Evolutionary conservation across 768 basidiomycete genomes (phyloP), one percentile per base, ranked within the genome.

Genomic region (Tubosaeta sp.): DNA sequence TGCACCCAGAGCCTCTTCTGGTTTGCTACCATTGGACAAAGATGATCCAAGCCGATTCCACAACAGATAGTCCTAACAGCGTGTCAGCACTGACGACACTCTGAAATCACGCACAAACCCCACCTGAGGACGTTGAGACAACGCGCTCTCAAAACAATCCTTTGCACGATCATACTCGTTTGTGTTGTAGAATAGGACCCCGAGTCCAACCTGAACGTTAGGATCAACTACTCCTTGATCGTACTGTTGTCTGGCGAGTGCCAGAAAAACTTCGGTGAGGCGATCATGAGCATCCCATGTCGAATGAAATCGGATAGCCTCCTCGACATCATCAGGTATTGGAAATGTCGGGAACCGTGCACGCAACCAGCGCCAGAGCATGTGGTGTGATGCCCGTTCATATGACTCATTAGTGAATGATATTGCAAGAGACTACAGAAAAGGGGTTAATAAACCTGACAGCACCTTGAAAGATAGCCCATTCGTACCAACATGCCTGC

Each of bases 1-100:
- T 13, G 87, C 89, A 14, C 87, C 88, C 9, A 93, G 72, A 4
- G 95, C 95, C 67, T 95, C 92, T 68, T 98, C 97, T 0, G 97
- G 93, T 56, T 90, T 88, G 58, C 82, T 91, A 1, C 91, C 93
- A 65, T 99, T 99, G 6, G 94, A 95, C 25, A 99, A 76, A 5
- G 88, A 91, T 2, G 95, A 97, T 6, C 97, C 97, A 13, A 97
- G 74, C 46, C 97, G 77, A 68, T 99, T 99, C 97, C 97, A 99
- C 12, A 98, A 69, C 6, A 93, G 73, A 68, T 93, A 98, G 70
- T 99, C 97, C 88, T 83, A 53, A 14, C 11, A 43, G 19, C 10
- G 29, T 17, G 38, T 50, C 27, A 48, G 50, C 41, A 35, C 27
- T n/a, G 17, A 42, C 6, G 29, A 38, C 11, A 33, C 35, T 4